Percentiles rank a stretch among this genome's conserved stretches.
phyloP scores from a whole-genome alignment of 1,139 yeast genomes.

The Yamadazyma taylorii region DNA sequence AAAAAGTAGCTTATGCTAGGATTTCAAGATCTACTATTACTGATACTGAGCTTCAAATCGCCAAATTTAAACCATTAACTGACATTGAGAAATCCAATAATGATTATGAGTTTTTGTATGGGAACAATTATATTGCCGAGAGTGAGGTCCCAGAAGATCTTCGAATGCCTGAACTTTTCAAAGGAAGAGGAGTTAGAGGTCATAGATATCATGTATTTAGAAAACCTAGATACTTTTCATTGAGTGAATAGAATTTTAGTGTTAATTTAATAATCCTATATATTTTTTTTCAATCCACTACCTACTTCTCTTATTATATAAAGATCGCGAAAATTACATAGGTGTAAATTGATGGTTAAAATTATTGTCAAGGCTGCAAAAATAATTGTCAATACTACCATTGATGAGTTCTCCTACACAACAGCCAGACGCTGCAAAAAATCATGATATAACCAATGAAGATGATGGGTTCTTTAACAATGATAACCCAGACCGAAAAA shows the following conservation, averaged over 20 bases:
- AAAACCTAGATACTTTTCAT: conserved; percentile 74
- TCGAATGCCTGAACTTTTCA: conserved; percentile 78
- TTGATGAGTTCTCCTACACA: no score
- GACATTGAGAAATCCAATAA: conserved; percentile 38
- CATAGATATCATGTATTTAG: conserved; percentile 93
- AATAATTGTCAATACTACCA: no score
- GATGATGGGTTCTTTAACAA: conserved; percentile 5
- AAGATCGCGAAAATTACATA: no score
- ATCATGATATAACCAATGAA: no score
- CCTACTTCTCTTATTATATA: no score
- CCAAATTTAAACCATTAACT: conserved; percentile 72
- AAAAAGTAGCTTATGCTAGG: conserved; percentile 91
- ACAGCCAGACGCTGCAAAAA: no score
- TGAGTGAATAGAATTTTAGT: conserved; percentile 2
- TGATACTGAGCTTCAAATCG: conserved; percentile 94
- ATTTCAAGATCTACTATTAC: conserved; percentile 92
- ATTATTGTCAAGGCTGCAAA: no score
- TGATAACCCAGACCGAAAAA: conserved; percentile 24
- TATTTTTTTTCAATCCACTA: no score
- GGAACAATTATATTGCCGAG: conserved; percentile 57
- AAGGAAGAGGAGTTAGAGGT: conserved; percentile 94
- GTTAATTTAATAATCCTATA: no score
- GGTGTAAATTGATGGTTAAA: no score
- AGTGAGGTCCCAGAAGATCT: conserved; percentile 57
- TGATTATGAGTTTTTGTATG: conserved; percentile 50